Percentiles rank a stretch among this genome's conserved stretches.
These are phyloP conservation scores for Parasarocladium wereldwijsianum DNA, from an alignment of 2,329 filamentous ascomycete species.

Conservation along the genomic window DNA sequence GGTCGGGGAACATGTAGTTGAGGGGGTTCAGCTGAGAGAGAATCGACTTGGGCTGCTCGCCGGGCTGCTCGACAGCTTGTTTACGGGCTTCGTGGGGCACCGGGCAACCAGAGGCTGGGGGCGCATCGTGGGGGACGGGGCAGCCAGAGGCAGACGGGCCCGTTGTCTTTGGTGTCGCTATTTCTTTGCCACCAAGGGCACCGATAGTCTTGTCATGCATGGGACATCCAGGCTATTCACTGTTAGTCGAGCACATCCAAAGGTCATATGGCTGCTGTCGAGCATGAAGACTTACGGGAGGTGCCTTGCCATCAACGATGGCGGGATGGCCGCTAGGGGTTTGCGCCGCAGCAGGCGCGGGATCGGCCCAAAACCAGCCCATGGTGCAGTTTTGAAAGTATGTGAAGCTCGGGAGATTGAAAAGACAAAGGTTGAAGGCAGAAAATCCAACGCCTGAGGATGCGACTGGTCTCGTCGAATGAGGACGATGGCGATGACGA, in stretches of 20 bases:
- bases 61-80: constrained; percentile 4
- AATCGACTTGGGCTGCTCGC: constrained; percentile 26
- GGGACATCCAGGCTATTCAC: constrained; percentile 33
- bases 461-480: too few species aligned
- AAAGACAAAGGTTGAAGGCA: constrained; percentile 2
- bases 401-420: too few species aligned
- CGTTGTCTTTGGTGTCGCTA: not conserved
- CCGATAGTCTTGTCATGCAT: constrained; percentile 42
- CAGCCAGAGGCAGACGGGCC: constrained; percentile 12
- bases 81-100: constrained; percentile 26
- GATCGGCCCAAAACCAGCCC: constrained; percentile 52
- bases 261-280: not conserved
- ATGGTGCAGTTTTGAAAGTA: constrained; percentile 28
- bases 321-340: constrained; percentile 18
- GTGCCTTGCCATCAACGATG: constrained; percentile 13
- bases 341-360: constrained; percentile 19
- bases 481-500: too few species aligned
- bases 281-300: constrained; percentile 16
- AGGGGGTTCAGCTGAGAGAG: constrained; percentile 50
- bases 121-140: constrained; percentile 14
- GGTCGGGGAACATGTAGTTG: constrained; percentile 87
- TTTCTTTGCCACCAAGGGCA: constrained; percentile 17
- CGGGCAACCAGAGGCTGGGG: constrained; percentile 26
- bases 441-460: too few species aligned
- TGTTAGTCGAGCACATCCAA: constrained; percentile 4